phyloP scores from a whole-genome alignment of 306 rosid genomes.

The Luffa acutangula region DNA sequence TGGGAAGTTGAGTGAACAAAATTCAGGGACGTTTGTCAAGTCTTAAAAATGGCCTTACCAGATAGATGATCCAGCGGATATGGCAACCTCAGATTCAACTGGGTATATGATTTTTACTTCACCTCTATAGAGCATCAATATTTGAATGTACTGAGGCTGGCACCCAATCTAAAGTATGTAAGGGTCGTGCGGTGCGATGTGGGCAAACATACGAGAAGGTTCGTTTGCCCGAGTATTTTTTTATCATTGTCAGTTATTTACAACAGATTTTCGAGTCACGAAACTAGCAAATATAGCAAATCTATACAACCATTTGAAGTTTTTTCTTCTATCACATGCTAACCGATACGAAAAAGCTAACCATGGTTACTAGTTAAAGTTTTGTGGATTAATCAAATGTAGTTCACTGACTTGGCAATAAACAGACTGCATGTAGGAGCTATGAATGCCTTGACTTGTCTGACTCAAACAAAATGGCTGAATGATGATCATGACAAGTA shows the following conservation, averaged over 20 bases:
- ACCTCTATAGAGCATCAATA: background rate
- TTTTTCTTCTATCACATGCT: background rate
- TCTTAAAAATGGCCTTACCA: constrained; percentile 1
- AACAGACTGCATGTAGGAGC: background rate
- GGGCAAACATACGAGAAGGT: background rate
- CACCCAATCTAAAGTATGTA: background rate
- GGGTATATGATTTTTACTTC: background rate
- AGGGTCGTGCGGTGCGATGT: background rate
- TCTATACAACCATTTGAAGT: background rate
- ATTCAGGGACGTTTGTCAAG: background rate
- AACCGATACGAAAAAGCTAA: background rate
- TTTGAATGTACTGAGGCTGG: background rate
- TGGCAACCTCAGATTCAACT: background rate
- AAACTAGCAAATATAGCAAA: background rate
- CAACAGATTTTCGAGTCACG: background rate
- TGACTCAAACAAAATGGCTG: background rate
- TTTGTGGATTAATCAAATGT: background rate
- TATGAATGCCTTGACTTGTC: background rate
- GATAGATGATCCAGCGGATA: background rate
- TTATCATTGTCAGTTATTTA: background rate
- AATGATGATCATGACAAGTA: background rate
- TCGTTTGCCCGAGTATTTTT: background rate
- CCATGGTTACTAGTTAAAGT: background rate
- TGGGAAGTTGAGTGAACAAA: constrained; percentile 28
- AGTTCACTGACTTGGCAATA: background rate